Conservation (phyloP, 148 eudicot genomes). For the Rhododendron molle region DNA sequence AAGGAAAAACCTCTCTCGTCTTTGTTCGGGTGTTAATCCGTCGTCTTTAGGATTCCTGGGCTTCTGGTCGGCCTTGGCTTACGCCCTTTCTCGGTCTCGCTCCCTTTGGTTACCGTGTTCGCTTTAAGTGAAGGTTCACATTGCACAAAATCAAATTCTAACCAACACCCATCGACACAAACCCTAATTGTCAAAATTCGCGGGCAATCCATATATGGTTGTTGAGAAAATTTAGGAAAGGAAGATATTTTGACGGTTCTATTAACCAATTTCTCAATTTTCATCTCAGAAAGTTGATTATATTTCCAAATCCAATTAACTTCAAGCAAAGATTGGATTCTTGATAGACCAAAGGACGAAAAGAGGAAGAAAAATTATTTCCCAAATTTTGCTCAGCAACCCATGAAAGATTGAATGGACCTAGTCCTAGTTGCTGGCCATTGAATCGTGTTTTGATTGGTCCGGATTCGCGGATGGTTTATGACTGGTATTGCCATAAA, state of each 20-base stretch:
- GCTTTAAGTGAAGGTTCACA: conserved; percentile 35
- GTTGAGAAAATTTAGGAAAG: not conserved
- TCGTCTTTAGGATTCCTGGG: conserved; percentile 33
- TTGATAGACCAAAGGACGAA: not conserved
- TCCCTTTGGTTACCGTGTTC: conserved; percentile 56
- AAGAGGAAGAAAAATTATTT: not conserved
- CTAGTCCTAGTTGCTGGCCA: no score
- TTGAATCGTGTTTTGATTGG: no score
- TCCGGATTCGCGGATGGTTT: no score
- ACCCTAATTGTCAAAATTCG: not conserved
- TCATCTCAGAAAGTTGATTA: not conserved
- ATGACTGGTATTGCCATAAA: no score
- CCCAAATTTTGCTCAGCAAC: not conserved
- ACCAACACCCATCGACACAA: not conserved
- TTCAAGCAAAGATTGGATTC: not conserved
- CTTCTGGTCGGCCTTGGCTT: conserved; percentile 39
- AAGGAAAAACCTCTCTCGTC: conserved; percentile 40
- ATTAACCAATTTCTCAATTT: not conserved
- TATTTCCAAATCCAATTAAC: not conserved
- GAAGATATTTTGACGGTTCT: not conserved
- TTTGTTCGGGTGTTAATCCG: conserved; percentile 57
- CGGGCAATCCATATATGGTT: not conserved
- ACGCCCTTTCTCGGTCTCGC: conserved; percentile 54
- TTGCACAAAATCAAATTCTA: conserved; percentile 4
- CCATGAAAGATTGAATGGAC: no score